Conservation (phyloP, 148 eudicot genomes). For the Talinum fruticosum region DNA sequence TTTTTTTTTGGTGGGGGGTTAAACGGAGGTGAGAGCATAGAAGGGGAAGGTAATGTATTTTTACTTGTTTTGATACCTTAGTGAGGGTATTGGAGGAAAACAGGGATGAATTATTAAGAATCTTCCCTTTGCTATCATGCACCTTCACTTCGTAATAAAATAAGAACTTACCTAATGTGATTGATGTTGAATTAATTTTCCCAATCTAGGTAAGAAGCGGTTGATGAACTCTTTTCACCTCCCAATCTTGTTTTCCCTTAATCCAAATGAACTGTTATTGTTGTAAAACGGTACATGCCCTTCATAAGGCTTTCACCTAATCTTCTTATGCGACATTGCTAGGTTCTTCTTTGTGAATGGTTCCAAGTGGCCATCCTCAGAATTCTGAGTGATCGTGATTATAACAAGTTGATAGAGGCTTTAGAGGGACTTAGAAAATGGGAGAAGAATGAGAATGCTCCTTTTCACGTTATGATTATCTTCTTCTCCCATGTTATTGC, state of each 20-base stretch:
- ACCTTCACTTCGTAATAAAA: background rate
- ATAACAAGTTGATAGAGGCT: conserved; percentile 34
- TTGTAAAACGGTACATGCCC: background rate
- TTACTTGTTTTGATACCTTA: background rate
- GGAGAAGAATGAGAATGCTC: conserved; percentile 12
- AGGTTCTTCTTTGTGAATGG: conserved; percentile 54
- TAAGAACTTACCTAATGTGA: background rate
- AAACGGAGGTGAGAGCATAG: background rate
- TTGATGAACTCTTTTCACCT: background rate
- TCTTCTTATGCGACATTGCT: conserved; percentile 10
- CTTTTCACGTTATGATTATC: conserved; percentile 46
- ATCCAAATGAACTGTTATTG: background rate
- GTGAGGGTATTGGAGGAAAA: background rate
- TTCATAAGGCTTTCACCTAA: conserved; percentile 7
- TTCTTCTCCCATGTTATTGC: conserved; percentile 57
- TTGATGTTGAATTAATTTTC: background rate
- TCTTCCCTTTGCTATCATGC: background rate
- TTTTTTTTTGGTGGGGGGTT: background rate
- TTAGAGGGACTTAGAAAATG: conserved; percentile 17
- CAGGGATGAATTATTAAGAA: background rate
- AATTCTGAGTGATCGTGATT: conserved; percentile 46
- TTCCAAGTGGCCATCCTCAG: conserved; percentile 58
- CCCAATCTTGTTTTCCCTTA: background rate
- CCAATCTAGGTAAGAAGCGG: background rate
- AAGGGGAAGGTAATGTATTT: background rate